Evolutionary conservation across 306 rosid genomes (phyloP), one percentile per base, ranked within the genome.

Genomic region (Castanospermum australe): DNA sequence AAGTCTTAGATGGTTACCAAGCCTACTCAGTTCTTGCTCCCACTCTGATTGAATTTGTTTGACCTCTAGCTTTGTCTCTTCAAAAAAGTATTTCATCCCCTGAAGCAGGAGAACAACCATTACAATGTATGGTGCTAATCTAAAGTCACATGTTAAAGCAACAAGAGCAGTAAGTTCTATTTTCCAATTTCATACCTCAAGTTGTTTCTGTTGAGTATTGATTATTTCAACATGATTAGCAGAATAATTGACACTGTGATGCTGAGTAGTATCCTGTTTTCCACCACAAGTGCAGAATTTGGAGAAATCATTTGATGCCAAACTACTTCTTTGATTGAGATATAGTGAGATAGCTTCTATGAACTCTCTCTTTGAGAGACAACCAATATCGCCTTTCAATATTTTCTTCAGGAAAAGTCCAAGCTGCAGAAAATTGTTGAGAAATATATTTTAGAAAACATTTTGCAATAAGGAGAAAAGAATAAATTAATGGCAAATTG

Each of bases 401-500:
- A 96, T 87, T 81, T 93, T 91, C 94, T 96, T 96, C 81, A 96
- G 84, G 87, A 91, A 90, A 32, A 89, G 84, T 65, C 98, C 97
- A 73, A 96, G 93, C 98, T 96, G 88, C 77, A 76, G 50, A 80
- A 77, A 47, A 64, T 55, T 54, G 78, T 70, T 25, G 50, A 28
- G 28, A 57, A 47, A 32, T 60, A 44, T 39, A 24, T 48, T 54
- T 80, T 30, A 39, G 38, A 56, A 68, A 47, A 55, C 9, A 14
- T 28, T n/a, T 25, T 2, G 24, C 21, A 28, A 7, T 8, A 57
- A 45, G 30, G 48, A 33, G 52, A 44, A 72, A 81, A 21, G n/a
- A 32, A 10, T 25, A 63, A 25, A 28, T 17, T 30, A 66, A 12
- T 28, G n/a, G 18, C 2, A 64, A 64, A n/a, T 45, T 20, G 9